These are phyloP conservation scores for Entonaema liquescens DNA, from an alignment of 495 filamentous ascomycete species.

Conservation along the genomic window DNA sequence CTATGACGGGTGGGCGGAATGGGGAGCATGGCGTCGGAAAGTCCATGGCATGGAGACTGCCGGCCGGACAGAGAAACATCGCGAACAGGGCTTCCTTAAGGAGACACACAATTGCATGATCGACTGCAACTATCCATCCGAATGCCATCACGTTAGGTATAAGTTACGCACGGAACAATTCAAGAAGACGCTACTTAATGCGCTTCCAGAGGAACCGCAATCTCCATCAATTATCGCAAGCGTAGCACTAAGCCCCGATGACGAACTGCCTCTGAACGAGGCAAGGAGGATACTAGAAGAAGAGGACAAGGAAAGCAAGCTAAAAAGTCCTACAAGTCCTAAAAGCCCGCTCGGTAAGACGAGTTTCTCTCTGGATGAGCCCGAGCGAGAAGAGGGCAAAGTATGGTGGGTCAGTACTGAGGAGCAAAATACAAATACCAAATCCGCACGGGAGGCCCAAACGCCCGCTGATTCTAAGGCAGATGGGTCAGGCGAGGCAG, in stretches of 20 bases:
- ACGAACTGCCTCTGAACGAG: constrained; percentile 25
- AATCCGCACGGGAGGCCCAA: background rate
- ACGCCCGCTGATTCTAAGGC: background rate
- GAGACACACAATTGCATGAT: constrained; percentile 49
- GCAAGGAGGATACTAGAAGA: background rate
- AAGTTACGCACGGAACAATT: constrained; percentile 30
- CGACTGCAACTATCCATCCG: constrained; percentile 56
- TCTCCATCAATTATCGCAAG: constrained; percentile 11
- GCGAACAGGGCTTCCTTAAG: constrained; percentile 39
- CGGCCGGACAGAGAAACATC: constrained; percentile 16
- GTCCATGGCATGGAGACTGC: constrained; percentile 35
- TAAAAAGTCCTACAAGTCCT: constrained; percentile 17
- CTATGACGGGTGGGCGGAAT: constrained; percentile 52
- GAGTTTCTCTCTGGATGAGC: constrained; percentile 33
- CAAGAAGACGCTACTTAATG: constrained; percentile 14
- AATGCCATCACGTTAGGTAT: constrained; percentile 50
- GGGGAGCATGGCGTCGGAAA: constrained; percentile 52
- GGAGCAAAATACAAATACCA: constrained; percentile 9
- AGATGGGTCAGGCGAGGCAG: background rate
- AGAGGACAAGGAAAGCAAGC: background rate
- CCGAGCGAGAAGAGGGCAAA: constrained; percentile 7
- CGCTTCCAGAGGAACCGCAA: constrained; percentile 6
- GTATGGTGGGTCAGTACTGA: constrained; percentile 11
- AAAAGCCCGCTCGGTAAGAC: constrained; percentile 37
- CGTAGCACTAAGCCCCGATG: constrained; percentile 13